phyloP scores from a whole-genome alignment of 306 rosid species.

The Pterocarpus santalinus region DNA sequence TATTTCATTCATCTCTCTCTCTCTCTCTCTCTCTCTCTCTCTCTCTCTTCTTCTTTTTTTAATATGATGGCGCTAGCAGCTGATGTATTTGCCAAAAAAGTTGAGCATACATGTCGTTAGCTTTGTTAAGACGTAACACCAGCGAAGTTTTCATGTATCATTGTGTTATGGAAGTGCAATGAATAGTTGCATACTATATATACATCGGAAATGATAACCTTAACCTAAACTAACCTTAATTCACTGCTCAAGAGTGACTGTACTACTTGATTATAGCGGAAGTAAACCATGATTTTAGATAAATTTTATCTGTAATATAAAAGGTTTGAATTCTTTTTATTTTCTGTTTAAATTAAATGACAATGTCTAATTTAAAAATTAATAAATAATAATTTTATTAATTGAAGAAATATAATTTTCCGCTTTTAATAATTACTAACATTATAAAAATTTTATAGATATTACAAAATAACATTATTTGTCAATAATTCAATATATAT shows the following conservation, averaged over 20 bases:
- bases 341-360: no score
- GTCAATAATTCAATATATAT: no score
- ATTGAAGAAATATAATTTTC: no score
- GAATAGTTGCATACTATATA: not conserved
- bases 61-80: not conserved
- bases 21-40: not conserved
- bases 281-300: no score
- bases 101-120: not conserved
- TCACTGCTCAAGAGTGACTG: not conserved
- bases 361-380: no score
- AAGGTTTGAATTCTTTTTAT: no score
- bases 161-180: not conserved
- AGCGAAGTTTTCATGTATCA: not conserved
- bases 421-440: no score
- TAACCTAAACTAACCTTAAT: not conserved
- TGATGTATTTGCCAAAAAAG: not conserved
- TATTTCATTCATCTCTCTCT: not conserved
- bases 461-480: no score
- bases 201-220: not conserved
- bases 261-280: no score
- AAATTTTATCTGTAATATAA: no score
- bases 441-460: no score
- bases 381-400: no score
- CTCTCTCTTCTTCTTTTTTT: not conserved
- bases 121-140: conserved; percentile 7